Evolutionary conservation across 257 asterid species (phyloP), one percentile per base, ranked within the genome.

Genomic region (Salvia hispanica): DNA sequence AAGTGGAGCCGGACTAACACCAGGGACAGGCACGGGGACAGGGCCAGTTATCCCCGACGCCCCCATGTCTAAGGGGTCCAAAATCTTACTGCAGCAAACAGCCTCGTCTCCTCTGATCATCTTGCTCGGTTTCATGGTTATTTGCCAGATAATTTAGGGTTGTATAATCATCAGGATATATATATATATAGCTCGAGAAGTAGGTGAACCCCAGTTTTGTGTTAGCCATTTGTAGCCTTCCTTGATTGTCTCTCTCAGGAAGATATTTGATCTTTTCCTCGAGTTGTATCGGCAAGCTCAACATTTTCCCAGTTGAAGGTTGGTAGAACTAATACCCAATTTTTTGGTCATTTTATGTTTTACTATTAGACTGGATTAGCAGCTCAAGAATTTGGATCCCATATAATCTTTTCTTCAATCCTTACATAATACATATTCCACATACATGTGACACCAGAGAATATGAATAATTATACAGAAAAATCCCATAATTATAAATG

Each of bases 171-270:
- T 18, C 42, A 45, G 37, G 51, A 69, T 11, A 18, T 21, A 34
- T 34, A 34, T 34, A 25, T 25, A 25, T 25, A 25, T 67, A 62
- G 45, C 37, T 73, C 59, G 71, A 37, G 64, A 63, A 64, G 60
- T 78, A 80, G 86, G 77, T 71, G 70, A 77, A 72, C 68, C 80
- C 80, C 80, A 80, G 70, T 80, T 84, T 76, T 82, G 79, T 68
- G 76, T 16, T 65, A 79, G 80, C 64, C 68, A 54, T 37, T 58
- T 59, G 72, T 51, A 31, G 63, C 42, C 34, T 16, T 51, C 57
- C 57, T 10, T 25, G 2, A 33, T 56, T 6, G 43, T 56, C 18
- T 55, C 52, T 67, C 52, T 11, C 46, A 37, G 64, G 25, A 60
- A 66, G 56, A 66, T 58, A 52, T 63, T 31, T 12, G 57, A 43